Base-by-base conservation (phyloP, 169 alveolate species). In the Babesia gibsoni region DNA sequence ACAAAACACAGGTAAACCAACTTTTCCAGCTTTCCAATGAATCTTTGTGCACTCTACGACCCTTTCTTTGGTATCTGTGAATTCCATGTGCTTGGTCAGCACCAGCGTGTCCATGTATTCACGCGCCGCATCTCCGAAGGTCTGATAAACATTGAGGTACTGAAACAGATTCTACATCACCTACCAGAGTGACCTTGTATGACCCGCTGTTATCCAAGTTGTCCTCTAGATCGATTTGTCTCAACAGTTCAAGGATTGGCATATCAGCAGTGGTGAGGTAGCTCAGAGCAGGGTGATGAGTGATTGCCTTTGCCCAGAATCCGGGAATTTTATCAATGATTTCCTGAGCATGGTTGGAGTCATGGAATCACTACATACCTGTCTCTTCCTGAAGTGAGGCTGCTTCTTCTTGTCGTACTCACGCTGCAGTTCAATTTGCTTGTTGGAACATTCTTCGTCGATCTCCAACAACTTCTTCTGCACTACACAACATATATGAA, bases 201-300 rank as follows among this genome's bases (percentile, higher is more conserved):
- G 96, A 91, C 25, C 96, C 96, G 48, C 83, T 83, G 43, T 91
- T 90, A 68, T 92, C 96, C 54, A 92, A 61, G 56, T 92, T 92
- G 74, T 92, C 96, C n/a, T 91, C 91, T 30, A 92, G 79, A 29
- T 91, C 94, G 9, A 92, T 68, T 50, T 78, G 81, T 41, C 77
- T 81, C 29, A 92, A 84, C 36, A 74, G 89, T 36, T 92, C 89
- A 23, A 92, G 87, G 16, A 92, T 58, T 22, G 90, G 93, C 27
- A 73, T 59, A 70, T 92, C 96, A n/a, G 89, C 96, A 1, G 93
- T 84, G 12, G 91, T 89, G 64, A 92, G 77, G 53, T 88, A 88
- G 56, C 93, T 89, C 50, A 88, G 86, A 22, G 91, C 91, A 12
- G 95, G 96, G 67, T 92, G 96, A 63, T 85, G 91, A 10, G 90